Conservation (phyloP, 2,329 filamentous ascomycete species). For the Sclerotinia subarctica region DNA sequence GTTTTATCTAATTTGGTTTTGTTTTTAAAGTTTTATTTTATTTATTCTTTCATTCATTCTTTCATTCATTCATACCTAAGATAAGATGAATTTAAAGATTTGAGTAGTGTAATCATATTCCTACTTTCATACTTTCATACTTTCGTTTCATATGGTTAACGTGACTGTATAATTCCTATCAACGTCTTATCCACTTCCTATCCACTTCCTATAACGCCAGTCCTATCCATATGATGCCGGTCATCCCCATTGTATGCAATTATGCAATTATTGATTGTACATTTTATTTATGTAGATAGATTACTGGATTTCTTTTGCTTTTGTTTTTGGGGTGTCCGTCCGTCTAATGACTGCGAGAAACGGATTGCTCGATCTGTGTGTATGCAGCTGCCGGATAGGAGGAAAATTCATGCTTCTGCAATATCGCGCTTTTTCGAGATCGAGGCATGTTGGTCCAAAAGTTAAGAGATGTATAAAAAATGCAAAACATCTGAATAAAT, state of each 20-base stretch:
- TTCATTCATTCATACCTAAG: too few species aligned
- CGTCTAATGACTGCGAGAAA: not conserved
- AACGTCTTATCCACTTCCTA: too few species aligned
- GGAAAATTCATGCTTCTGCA: not conserved
- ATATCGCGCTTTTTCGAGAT: not conserved
- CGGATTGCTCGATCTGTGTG: not conserved
- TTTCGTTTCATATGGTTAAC: not conserved
- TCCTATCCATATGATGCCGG: not conserved
- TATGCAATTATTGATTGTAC: constrained; percentile 14
- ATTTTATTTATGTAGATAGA: not conserved
- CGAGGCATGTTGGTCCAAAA: not conserved
- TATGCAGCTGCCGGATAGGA: not conserved
- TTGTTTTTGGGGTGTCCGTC: not conserved
- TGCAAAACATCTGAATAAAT: not conserved
- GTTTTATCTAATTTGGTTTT: too few species aligned
- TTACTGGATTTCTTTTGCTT: not conserved
- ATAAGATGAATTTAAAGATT: too few species aligned
- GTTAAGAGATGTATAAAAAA: too few species aligned
- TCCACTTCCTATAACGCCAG: not conserved
- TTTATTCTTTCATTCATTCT: too few species aligned
- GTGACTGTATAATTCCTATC: not conserved
- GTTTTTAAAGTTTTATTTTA: too few species aligned
- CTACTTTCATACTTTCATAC: too few species aligned
- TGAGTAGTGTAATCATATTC: too few species aligned
- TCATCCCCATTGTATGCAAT: constrained; percentile 5